Evolutionary conservation across 345 rosid species (phyloP), one percentile per base, ranked within the genome.

Genomic region (Sisymbrium irio): DNA sequence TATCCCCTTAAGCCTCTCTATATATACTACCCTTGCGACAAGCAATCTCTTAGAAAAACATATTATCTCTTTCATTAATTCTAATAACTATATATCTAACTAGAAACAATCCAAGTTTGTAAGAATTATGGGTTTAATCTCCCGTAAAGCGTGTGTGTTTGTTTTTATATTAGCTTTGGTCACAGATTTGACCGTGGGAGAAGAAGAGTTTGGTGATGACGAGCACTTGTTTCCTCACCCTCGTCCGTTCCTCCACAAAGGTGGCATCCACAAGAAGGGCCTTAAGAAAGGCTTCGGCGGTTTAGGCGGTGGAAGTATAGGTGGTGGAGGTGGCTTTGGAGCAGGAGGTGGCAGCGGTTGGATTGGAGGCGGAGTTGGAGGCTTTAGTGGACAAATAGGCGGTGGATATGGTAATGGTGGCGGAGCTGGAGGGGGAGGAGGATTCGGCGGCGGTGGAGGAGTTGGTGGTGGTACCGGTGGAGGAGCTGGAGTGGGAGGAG

Each of bases 291-390:
- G 20, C 46, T 28, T 75, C 1, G 74, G 78, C 7, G 73, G 60
- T 36, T 46, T 74, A 19, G 67, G 72, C 14, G 65, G 56, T 57
- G 72, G 72, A 5, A 12, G 46, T 46, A 5, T 71, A 37, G 15
- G 67, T 35, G 76, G 79, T 61, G 74, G 79, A 58, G 79, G 74
- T 1, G 69, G 70, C 72, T 44, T 68, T 25, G 79, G 79, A 68
- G 25, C 33, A 76, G 79, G 75, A 35, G 58, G 75, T 10, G 75
- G 74, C n/a, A 35, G 79, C 19, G 74, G 79, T 62, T 68, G 79
- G 79, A 54, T 61, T 69, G 69, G 69, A 62, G 79, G 79, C 59
- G 54, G 64, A 17, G 4, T 69, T 53, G 79, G 79, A 42, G 79
- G 79, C 42, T 67, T 75, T 60, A 11, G 65, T 35, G 79, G 79